phyloP scores from a whole-genome alignment of 1,139 yeast genomes.

The Entelexis sorbosivorans region DNA sequence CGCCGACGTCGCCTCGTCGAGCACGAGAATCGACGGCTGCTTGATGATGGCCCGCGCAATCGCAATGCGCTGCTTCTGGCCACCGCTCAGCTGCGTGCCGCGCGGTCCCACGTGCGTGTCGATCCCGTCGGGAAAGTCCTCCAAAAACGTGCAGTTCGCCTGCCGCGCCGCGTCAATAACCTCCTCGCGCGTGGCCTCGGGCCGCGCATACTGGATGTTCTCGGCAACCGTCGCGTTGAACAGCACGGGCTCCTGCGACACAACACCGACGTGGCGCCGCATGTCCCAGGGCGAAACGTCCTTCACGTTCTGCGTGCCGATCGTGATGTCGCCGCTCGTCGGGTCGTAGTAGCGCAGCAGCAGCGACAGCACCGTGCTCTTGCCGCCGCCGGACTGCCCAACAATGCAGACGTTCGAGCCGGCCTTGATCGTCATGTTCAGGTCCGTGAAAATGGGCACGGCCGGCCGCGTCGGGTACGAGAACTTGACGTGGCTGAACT shows the following conservation, averaged over 20 bases:
- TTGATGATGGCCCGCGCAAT: conserved; percentile 73
- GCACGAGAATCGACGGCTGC: conserved; percentile 55
- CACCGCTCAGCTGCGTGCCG: conserved; percentile 79
- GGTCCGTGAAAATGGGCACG: conserved; percentile 50
- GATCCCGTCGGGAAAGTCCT: conserved; percentile 65
- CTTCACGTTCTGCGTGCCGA: conserved; percentile 61
- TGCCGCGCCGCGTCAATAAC: conserved; percentile 60
- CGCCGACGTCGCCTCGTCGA: conserved; percentile 79
- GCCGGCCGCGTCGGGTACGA: conserved; percentile 82
- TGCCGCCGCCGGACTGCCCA: conserved; percentile 95
- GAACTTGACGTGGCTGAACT: conserved; percentile 57
- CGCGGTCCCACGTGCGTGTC: conserved; percentile 81
- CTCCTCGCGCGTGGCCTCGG: conserved; percentile 49
- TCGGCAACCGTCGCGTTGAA: conserved; percentile 84
- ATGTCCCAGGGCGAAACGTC: conserved; percentile 61
- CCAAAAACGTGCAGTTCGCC: conserved; percentile 72
- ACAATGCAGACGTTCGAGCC: conserved; percentile 90
- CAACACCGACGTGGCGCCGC: conserved; percentile 70
- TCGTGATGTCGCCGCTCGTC: conserved; percentile 46
- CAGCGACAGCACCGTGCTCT: conserved; percentile 77
- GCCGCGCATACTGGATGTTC: conserved; percentile 66
- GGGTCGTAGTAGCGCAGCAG: conserved; percentile 78
- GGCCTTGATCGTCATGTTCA: conserved; percentile 57
- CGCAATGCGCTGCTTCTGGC: conserved; percentile 76
- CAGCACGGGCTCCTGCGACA: conserved; percentile 87